These are phyloP conservation scores for Pichia occidentalis DNA, from an alignment of 805 yeast species.

Conservation along the genomic window DNA sequence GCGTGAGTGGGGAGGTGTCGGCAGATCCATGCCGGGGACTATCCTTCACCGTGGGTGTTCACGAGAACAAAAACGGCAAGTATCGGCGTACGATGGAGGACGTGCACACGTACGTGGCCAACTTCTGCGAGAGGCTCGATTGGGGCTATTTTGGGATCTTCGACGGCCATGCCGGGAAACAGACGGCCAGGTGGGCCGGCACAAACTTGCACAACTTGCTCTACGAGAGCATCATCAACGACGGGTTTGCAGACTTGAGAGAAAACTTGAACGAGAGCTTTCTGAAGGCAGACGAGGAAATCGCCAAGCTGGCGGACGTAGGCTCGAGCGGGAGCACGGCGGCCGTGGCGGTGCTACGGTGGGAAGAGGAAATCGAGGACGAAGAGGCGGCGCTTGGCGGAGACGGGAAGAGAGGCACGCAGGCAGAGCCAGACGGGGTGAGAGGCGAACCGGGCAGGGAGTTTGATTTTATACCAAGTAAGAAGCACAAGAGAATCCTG, in stretches of 20 bases:
- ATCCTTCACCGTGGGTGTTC: conserved; percentile 80
- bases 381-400: conserved; percentile 8
- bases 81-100: conserved; percentile 93
- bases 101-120: conserved; percentile 87
- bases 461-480: conserved; percentile 44
- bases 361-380: conserved; percentile 50
- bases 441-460: not conserved
- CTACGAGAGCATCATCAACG: conserved; percentile 47
- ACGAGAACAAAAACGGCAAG: conserved; percentile 79
- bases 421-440: not conserved
- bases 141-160: conserved; percentile 95
- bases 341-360: conserved; percentile 82
- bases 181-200: conserved; percentile 93
- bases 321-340: conserved; percentile 93
- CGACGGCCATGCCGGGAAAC: conserved; percentile 96
- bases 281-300: conserved; percentile 63
- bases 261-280: conserved; percentile 65
- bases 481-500: conserved; percentile 60
- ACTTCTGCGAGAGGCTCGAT: conserved; percentile 83
- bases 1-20: not conserved
- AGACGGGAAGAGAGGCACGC: conserved; percentile 2
- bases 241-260: conserved; percentile 49
- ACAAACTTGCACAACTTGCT: conserved; percentile 67
- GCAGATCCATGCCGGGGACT: conserved; percentile 45
- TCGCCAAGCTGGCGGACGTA: conserved; percentile 45